A percentile compares a stretch with the other conserved stretches of the same genome.
These are phyloP conservation scores for Chloropicon primus DNA, from an alignment of 139 green algal species.

Conservation along the genomic window DNA sequence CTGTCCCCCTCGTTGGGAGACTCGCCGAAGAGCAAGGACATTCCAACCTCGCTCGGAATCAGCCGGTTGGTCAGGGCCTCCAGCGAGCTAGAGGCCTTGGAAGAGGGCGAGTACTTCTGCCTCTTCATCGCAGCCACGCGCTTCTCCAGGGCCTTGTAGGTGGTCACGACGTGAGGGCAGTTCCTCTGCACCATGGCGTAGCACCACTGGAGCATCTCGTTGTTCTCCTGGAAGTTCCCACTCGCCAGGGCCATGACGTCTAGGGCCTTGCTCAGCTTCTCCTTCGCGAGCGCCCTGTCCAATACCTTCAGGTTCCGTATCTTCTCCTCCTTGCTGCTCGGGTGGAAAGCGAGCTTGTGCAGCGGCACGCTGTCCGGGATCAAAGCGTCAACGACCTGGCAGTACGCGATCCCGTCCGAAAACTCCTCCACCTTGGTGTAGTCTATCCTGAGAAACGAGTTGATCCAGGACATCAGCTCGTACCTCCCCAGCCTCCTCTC, in stretches of 20 bases:
- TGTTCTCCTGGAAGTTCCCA: background rate
- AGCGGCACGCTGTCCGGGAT: background rate
- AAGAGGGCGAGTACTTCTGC: background rate
- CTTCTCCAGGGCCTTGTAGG: background rate
- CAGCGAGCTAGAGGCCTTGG: background rate
- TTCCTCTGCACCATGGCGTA: background rate
- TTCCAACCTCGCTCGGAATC: background rate
- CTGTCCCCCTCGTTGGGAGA: background rate
- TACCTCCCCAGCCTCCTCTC: background rate
- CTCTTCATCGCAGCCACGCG: background rate
- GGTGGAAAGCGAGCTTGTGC: background rate
- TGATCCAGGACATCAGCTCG: background rate
- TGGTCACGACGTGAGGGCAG: background rate
- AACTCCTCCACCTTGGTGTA: background rate
- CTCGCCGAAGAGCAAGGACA: background rate
- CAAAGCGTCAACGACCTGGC: background rate
- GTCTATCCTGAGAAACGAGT: background rate
- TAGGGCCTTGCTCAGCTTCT: background rate
- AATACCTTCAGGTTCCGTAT: background rate
- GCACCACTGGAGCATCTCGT: background rate
- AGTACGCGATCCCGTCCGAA: background rate
- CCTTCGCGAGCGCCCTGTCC: background rate
- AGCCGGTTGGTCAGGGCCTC: background rate
- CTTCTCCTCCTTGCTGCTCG: background rate
- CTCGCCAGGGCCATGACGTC: background rate